A percentile compares a stretch with the other conserved stretches of the same genome.
Evolutionary conservation across 2,329 filamentous ascomycete genomes (phyloP).

Genomic region (Amphichorda felina): DNA sequence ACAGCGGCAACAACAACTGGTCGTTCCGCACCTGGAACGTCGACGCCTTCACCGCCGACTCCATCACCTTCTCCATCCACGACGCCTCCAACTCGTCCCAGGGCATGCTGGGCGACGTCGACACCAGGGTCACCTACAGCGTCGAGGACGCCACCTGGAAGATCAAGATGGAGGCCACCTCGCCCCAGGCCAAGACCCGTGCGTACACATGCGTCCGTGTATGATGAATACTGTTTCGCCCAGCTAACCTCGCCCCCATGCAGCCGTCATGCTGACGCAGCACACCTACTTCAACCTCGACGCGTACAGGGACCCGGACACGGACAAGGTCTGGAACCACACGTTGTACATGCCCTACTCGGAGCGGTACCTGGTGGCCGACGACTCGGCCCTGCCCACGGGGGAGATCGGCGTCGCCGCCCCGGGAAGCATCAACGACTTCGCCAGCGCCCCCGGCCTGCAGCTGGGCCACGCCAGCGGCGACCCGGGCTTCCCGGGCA

Average conservation of each 20-base stretch:
- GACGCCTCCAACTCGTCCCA: conserved; percentile 44
- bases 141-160: conserved; percentile 43
- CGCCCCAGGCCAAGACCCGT: conserved; percentile 34
- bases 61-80: conserved; percentile 54
- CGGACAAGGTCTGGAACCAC: conserved; percentile 45
- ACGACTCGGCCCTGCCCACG: conserved; percentile 45
- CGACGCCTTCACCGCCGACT: conserved; percentile 36
- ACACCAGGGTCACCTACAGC: conserved; percentile 51
- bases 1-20: conserved; percentile 49
- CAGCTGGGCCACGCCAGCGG: conserved; percentile 49
- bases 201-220: conserved; percentile 10
- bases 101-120: conserved; percentile 50
- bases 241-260: neutral
- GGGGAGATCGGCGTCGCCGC: conserved; percentile 46
- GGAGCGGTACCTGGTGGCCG: conserved; percentile 41
- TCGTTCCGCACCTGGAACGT: conserved; percentile 54
- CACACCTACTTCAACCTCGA: conserved; percentile 62
- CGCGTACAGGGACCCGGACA: conserved; percentile 46
- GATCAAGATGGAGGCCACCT: conserved; percentile 46
- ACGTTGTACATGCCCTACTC: conserved; percentile 53
- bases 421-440: conserved; percentile 48
- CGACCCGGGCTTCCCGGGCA: conserved; percentile 42
- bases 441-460: conserved; percentile 49
- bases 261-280: conserved; percentile 50
- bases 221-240: too few species aligned